These are phyloP conservation scores for Chaetothyriales sp. DNA, from an alignment of 2,329 filamentous ascomycete genomes.

Conservation along the genomic window DNA sequence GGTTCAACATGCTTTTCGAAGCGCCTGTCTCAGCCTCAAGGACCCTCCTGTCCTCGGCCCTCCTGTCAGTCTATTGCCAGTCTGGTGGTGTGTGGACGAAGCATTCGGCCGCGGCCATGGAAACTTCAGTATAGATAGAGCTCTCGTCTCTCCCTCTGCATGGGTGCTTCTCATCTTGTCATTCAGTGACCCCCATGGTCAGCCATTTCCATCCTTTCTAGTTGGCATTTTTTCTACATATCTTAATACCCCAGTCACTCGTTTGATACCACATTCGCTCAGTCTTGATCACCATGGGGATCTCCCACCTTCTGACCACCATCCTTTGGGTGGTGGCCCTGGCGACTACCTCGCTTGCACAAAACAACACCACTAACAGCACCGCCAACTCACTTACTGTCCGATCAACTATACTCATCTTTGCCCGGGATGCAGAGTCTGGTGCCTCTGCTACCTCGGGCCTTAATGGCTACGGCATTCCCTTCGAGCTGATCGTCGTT, in stretches of 20 bases:
- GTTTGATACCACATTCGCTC: neutral
- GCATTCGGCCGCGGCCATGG: neutral
- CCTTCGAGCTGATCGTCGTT: conserved; percentile 41
- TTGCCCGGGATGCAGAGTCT: conserved; percentile 38
- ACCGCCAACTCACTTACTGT: conserved; percentile 1
- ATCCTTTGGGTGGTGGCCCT: neutral
- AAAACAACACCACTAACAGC: neutral
- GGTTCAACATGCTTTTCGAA: neutral
- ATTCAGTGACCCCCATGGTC: neutral
- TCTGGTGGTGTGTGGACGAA: neutral
- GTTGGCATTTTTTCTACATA: neutral
- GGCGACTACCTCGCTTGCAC: neutral
- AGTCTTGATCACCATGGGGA: neutral
- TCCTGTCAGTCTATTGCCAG: neutral
- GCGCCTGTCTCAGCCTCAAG: neutral
- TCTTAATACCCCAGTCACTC: neutral
- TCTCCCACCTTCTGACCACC: neutral
- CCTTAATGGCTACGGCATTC: conserved; percentile 46
- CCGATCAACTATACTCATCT: conserved; percentile 36
- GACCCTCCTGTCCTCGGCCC: neutral
- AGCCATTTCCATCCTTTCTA: neutral
- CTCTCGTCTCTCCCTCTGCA: neutral
- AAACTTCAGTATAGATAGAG: neutral
- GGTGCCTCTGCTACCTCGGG: conserved; percentile 37
- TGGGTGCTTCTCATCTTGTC: neutral